Base-by-base conservation (phyloP, 2,329 filamentous ascomycete species). In the Sporothrix humicola region DNA sequence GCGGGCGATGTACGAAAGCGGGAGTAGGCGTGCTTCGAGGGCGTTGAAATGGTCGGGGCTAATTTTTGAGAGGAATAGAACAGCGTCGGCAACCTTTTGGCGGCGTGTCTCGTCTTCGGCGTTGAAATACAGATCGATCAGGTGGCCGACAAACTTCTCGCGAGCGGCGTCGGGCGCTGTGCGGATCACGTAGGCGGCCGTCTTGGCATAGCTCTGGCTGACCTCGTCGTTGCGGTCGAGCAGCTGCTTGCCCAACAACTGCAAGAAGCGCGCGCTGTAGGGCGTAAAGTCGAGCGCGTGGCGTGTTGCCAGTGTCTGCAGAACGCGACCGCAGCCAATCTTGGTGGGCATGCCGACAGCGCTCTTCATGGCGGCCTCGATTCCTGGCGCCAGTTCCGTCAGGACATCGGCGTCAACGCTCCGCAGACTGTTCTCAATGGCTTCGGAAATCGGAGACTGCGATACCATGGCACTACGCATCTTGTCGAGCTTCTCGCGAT, bases 311-410 rank as follows among this genome's bases (percentile, higher is more conserved):
- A 99, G 86, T 0, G 93, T 95, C 8, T 93, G 92, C 46, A 99
- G 86, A 1, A 98, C 91, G 72, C 94, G 90, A 76, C 92, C 93
- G 79, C 94, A 97, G 52, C 94, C 96, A 66, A 98, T 92, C 83
- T 98, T 98, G 0, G 94, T 97, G 1, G 95, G 95, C 82, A 98
- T 90, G 1, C 95, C 95, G 52, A 99, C 90, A 0, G 95, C 93
- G 37, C 88, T 90, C 80, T 95, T 96, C 82, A 98, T 93, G 0
- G 92, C 91, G 44, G 88, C 87, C 80, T 96, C 92, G 0, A 99
- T 86, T 61, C 86, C 88, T 1, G 91, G 90, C 50, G 91, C 90
- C 10, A 98, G 85, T 23, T 90, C 86, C 63, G 87, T 87, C 89
- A 98, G 95, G n/a, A 92, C 91, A 4, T 86, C 83, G 7, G 90